Conservation (phyloP, 2,329 filamentous ascomycete species). For the Rutstroemia sp. region DNA sequence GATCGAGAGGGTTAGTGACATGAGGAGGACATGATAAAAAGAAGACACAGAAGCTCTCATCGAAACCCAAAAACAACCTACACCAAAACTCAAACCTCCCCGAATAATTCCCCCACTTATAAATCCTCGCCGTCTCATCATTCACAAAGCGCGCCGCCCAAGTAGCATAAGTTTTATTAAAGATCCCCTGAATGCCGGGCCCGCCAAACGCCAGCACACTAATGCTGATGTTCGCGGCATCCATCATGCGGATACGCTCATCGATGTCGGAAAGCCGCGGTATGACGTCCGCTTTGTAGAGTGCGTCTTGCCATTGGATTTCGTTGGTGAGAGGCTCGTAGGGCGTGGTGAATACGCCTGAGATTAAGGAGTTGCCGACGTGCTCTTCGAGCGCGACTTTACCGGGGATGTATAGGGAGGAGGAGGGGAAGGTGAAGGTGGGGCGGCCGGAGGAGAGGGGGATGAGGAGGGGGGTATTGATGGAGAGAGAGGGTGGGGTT, state of each 20-base stretch:
- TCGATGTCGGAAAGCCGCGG: conserved; percentile 4
- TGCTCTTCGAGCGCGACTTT: conserved; percentile 3
- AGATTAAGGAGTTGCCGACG: not conserved
- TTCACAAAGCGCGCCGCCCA: conserved; percentile 15
- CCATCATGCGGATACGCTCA: conserved; percentile 13
- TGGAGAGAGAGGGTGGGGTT: conserved; percentile 44
- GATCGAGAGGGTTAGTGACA: no score
- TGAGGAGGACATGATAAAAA: no score
- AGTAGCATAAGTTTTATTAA: conserved; percentile 13
- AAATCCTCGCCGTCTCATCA: conserved; percentile 12
- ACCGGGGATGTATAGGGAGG: not conserved
- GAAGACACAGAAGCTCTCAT: no score
- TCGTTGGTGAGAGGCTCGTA: conserved; percentile 1
- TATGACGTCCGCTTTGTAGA: not conserved
- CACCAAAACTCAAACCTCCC: conserved; percentile 20
- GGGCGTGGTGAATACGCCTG: not conserved
- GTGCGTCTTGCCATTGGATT: not conserved
- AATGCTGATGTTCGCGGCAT: conserved; percentile 14
- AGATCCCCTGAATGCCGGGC: conserved; percentile 20
- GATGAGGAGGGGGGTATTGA: conserved; percentile 35
- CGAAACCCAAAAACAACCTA: not conserved
- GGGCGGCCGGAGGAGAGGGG: not conserved
- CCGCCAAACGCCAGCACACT: conserved; percentile 9
- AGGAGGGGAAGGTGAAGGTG: not conserved
- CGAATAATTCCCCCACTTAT: conserved; percentile 14